Conservation (phyloP, 78 protist genomes). For the Protostelium mycophagum region DNA sequence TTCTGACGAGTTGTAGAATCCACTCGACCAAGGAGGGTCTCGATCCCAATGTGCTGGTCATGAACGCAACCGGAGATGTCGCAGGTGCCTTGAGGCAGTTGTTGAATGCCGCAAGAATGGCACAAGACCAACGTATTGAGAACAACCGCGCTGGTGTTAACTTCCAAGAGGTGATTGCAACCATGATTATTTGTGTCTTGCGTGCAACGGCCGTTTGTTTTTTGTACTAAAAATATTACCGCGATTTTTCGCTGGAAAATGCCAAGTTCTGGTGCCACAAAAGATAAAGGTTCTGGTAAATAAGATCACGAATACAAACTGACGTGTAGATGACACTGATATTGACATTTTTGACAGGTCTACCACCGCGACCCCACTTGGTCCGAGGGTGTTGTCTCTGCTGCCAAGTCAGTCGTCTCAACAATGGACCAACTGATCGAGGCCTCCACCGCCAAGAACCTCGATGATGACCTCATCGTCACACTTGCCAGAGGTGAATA, state of each 20-base stretch:
- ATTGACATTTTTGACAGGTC: too few species aligned
- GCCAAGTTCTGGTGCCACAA: too few species aligned
- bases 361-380: slow-evolving; percentile 1
- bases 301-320: not conserved
- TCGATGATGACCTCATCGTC: not conserved
- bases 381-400: not conserved
- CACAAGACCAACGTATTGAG: not conserved
- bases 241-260: too few species aligned
- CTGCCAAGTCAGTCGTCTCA: not conserved
- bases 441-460: not conserved
- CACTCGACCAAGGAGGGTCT: not conserved
- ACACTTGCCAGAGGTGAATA: not conserved
- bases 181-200: too few species aligned
- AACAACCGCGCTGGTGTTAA: not conserved
- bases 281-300: too few species aligned
- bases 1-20: too few species aligned
- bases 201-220: too few species aligned
- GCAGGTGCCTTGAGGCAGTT: not conserved
- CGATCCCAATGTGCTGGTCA: not conserved
- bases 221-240: too few species aligned
- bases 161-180: not conserved
- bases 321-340: not conserved
- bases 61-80: not conserved
- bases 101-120: not conserved
- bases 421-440: not conserved